Base-by-base conservation (phyloP, 2,329 filamentous ascomycete species). In the Xylaria digitata region DNA sequence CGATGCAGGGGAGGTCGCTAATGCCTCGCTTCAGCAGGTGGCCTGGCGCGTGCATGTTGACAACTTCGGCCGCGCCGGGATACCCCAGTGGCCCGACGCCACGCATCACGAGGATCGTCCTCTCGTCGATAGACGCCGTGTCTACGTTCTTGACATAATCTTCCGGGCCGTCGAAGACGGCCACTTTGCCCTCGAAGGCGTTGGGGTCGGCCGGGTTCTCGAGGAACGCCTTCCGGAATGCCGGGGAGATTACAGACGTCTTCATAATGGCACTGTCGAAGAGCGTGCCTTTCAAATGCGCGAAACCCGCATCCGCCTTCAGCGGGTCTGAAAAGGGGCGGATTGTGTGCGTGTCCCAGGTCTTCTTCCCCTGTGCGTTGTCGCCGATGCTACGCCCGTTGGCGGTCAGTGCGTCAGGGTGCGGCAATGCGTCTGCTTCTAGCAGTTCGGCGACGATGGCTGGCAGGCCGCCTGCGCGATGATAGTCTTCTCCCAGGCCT, bases 251-350 rank as follows among this genome's bases (percentile, higher is more conserved):
- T 34, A 83, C 82, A 8, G 81, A 85, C 1, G 82, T 84, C 72
- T 85, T 85, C 83, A 85, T 85, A 65, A 85, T 84, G 23, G 83
- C 84, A 3, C 82, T 84, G 62, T 84, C 78, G 70, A 85, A 85
- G 17, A 85, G 75, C 23, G 75, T 84, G 17, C 83, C 83, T 48
- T 74, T 79, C 32, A 85, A 75, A 69, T 85, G 83, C 26, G 84
- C 70, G 73, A 87, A 87, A 0, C 85, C 85, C 1, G 85, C 85
- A 66, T 85, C 79, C 11, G 75, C 71, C 74, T 82, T 82, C 54
- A 87, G 75, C 0, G 85, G 85, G 1, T 82, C 72, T 19, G 75
- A 69, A 61, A 82, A 85, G 1, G 80, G 68, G 50, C 75, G 76
- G 72, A 87, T 86, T 3, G 82, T 82, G 4, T 76, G 75, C 4